phyloP scores from a whole-genome alignment of 495 filamentous ascomycete species.

The Delitschia confertaspora region DNA sequence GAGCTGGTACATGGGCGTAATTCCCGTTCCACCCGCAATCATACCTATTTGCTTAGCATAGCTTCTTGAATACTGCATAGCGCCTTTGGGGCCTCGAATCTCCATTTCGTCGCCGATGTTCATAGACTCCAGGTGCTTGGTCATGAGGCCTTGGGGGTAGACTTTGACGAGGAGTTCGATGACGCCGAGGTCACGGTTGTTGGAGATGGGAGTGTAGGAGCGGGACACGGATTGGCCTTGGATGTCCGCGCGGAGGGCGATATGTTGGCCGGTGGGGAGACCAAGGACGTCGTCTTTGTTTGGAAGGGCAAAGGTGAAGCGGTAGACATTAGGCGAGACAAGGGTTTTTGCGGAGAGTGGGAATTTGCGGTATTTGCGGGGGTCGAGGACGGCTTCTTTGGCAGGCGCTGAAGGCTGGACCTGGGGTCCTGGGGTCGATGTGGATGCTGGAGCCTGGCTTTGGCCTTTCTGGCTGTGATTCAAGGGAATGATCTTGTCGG shows the following conservation, averaged over 20 bases:
- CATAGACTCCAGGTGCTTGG: constrained; percentile 71
- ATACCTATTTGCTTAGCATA: constrained; percentile 89
- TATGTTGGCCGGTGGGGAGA: constrained; percentile 95
- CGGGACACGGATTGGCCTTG: constrained; percentile 67
- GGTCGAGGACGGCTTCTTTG: constrained; percentile 58
- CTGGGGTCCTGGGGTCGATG: too few species aligned
- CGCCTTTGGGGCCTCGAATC: constrained; percentile 83
- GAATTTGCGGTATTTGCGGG: constrained; percentile 76
- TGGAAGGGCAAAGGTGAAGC: constrained; percentile 81
- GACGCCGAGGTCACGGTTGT: constrained; percentile 76
- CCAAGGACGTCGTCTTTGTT: constrained; percentile 69
- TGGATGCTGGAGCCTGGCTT: too few species aligned
- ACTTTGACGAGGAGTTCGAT: constrained; percentile 94
- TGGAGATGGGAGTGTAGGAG: constrained; percentile 93
- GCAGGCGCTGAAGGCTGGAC: constrained; percentile 8
- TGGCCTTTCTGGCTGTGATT: constrained; percentile 1
- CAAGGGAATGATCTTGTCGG: background rate
- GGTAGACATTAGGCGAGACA: constrained; percentile 71
- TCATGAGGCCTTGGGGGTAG: constrained; percentile 90
- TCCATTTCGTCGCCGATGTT: constrained; percentile 75
- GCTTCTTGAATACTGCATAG: constrained; percentile 89
- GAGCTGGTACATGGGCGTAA: constrained; percentile 94
- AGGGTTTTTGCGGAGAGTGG: constrained; percentile 77
- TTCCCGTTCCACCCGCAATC: constrained; percentile 92
- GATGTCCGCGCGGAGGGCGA: constrained; percentile 77